Evolutionary conservation across 805 yeast species (phyloP).

Genomic region (Priceomyces carsonii): DNA sequence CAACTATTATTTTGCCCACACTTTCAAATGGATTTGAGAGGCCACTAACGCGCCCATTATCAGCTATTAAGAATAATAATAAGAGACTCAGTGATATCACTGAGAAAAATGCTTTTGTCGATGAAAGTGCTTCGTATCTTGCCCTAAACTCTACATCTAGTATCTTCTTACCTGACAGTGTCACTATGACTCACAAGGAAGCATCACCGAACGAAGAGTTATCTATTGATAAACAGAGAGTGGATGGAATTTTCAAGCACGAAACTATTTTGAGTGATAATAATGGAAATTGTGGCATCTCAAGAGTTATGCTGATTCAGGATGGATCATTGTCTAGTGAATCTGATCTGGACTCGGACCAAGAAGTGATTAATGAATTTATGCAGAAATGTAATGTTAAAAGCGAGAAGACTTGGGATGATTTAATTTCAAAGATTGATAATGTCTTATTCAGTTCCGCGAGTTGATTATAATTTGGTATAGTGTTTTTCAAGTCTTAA

Average conservation of each 20-base stretch:
- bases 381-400: constrained; percentile 4
- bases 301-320: too few relatives aligned
- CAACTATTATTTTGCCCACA: constrained; percentile 24
- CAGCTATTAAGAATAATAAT: not conserved
- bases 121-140: too few relatives aligned
- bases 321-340: constrained; percentile 3
- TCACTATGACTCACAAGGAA: too few relatives aligned
- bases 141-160: too few relatives aligned
- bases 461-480: too few relatives aligned
- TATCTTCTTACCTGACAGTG: too few relatives aligned
- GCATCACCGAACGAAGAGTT: too few relatives aligned
- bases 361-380: constrained; percentile 19
- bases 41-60: not conserved
- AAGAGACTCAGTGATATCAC: not conserved
- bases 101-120: too few relatives aligned
- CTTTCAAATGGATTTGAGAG: not conserved
- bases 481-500: too few relatives aligned
- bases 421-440: constrained; percentile 18
- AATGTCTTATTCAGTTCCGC: constrained; percentile 9
- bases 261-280: too few relatives aligned
- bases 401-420: constrained; percentile 8
- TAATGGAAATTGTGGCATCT: too few relatives aligned
- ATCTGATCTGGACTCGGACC: constrained; percentile 19
- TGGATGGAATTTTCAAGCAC: constrained; percentile 1
- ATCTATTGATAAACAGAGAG: too few relatives aligned